A percentile compares a stretch with the other conserved stretches of the same genome.
phyloP scores from a whole-genome alignment of 768 basidiomycete genomes.

The Pulveroboletus ravenelii region DNA sequence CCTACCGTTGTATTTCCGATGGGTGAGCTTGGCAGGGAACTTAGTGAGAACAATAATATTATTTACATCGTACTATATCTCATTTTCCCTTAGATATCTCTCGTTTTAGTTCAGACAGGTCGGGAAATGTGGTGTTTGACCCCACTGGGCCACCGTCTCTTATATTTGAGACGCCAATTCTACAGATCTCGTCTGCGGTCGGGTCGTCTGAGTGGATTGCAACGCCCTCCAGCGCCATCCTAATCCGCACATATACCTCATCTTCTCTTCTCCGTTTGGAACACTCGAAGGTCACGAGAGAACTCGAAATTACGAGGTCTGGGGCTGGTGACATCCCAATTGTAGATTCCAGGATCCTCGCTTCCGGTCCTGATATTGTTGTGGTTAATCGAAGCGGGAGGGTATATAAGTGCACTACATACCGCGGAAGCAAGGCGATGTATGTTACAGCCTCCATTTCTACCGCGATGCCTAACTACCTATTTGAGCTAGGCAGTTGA shows the following conservation, averaged over 20 bases:
- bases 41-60: constrained; percentile 46
- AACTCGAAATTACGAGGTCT: constrained; percentile 36
- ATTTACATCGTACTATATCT: not conserved
- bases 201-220: constrained; percentile 11
- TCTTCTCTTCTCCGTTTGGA: constrained; percentile 38
- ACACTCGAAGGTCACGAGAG: constrained; percentile 25
- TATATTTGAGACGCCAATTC: constrained; percentile 63
- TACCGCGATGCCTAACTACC: not conserved
- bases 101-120: constrained; percentile 25
- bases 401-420: constrained; percentile 44
- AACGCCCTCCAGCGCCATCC: constrained; percentile 16
- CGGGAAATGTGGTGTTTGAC: constrained; percentile 17
- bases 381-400: constrained; percentile 48
- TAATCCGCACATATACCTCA: constrained; percentile 45
- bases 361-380: constrained; percentile 32
- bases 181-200: constrained; percentile 48
- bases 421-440: constrained; percentile 37
- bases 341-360: constrained; percentile 45
- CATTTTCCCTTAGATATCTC: constrained; percentile 44
- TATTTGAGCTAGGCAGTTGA: constrained; percentile 17
- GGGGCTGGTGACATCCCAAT: constrained; percentile 39
- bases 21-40: constrained; percentile 52
- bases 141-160: constrained; percentile 39
- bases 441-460: constrained; percentile 26
- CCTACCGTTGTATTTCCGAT: constrained; percentile 53